Base-by-base conservation (phyloP, 208 protist species). In the Trypanosoma brucei region DNA sequence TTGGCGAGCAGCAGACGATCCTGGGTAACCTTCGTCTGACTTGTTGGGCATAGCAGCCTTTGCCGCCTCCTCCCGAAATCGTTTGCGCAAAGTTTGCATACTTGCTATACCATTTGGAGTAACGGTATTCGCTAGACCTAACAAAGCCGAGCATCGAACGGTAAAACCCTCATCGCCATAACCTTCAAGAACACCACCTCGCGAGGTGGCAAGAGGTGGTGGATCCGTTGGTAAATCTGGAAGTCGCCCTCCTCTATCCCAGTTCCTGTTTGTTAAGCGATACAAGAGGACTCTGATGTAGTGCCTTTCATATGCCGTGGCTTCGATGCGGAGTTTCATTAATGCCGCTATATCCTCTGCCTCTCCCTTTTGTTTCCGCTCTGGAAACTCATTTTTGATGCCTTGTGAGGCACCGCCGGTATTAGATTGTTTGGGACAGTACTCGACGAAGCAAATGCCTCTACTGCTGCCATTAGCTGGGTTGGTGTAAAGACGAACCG, bases 371-470 rank as follows among this genome's bases (percentile, higher is more conserved):
- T n/a, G 31, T n/a, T 54, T 6, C 50, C 30, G 9, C 50, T n/a
- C 11, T 54, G 6, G 2, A 13, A 31, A 22, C 33, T 55, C 59
- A 2, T 39, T 22, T 31, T 59, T 60, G 3, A 36, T 35, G 6
- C 11, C 44, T 22, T n/a, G 2, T 37, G 55, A 3, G 22, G 13
- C 38, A 60, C 31, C 31, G 30, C 13, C 34, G 9, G 50, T 6
- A 22, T 39, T 45, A n/a, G 55, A 0, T 7, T 39, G 52, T 50
- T 44, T 52, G 11, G 42, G 37, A 13, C 55, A 49, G 62, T 91
- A 95, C 69, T 95, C 85, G 8, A 93, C 80, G 42, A 95, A 90
- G 75, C 81, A 89, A 62, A 81, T 68, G 14, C 89, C 89, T 8
- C 84, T 58, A 58, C 86, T 93, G 37, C 74, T 62, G 35, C 89